phyloP scores from a whole-genome alignment of 495 filamentous ascomycete genomes.

The Aspergillus funiculosus region DNA sequence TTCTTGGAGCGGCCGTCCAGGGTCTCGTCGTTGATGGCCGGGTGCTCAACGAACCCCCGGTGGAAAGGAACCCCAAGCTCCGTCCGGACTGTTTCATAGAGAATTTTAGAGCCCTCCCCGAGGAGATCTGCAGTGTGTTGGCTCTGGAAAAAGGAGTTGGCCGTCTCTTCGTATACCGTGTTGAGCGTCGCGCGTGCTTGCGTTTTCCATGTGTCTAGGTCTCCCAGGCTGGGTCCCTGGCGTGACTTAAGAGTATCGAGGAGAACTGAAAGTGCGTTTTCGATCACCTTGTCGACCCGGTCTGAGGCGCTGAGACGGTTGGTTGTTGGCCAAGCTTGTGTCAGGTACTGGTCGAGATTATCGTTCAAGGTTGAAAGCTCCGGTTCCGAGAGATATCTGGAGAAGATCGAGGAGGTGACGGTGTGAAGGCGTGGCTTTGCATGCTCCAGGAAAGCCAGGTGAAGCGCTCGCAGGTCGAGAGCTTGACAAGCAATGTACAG shows the following conservation, averaged over 20 bases:
- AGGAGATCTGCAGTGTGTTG: constrained; percentile 21
- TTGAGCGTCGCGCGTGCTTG: constrained; percentile 8
- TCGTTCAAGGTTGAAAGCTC: not conserved
- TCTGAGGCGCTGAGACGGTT: constrained; percentile 43
- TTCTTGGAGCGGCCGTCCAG: constrained; percentile 21
- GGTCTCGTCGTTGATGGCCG: constrained; percentile 9
- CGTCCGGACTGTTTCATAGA: constrained; percentile 22
- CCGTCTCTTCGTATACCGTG: constrained; percentile 12
- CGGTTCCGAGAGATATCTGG: not conserved
- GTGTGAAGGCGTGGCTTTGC: not conserved
- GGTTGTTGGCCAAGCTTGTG: constrained; percentile 16
- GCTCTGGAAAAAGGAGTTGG: constrained; percentile 10
- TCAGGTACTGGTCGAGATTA: not conserved
- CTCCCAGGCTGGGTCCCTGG: constrained; percentile 2
- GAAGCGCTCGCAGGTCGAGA: constrained; percentile 39
- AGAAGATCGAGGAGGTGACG: constrained; percentile 5
- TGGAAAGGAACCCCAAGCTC: constrained; percentile 25
- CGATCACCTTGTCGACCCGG: constrained; percentile 19
- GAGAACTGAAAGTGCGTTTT: constrained; percentile 13
- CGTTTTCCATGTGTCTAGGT: constrained; percentile 16
- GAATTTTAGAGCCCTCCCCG: constrained; percentile 15
- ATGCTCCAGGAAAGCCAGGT: constrained; percentile 20
- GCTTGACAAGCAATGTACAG: constrained; percentile 48
- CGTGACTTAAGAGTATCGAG: constrained; percentile 3
- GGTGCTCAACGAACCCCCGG: constrained; percentile 27